phyloP scores from a whole-genome alignment of 345 rosid genomes.

The Crucihimalaya himalaica region DNA sequence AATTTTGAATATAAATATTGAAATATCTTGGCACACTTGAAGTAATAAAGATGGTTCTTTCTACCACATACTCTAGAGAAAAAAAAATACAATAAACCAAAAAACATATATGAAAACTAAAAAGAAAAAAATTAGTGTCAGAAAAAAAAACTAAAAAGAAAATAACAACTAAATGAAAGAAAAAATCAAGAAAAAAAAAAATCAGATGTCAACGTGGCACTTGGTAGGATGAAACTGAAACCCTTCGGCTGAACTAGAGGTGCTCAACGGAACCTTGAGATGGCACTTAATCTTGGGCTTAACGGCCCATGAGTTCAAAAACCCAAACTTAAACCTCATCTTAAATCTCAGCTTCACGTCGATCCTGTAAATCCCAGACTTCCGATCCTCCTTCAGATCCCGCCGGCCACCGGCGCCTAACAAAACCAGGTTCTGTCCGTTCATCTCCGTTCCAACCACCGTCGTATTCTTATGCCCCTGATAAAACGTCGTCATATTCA shows the following conservation, averaged over 20 bases:
- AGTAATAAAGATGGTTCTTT: background rate
- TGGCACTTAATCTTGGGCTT: conserved; percentile 59
- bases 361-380: conserved; percentile 48
- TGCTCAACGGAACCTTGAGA: conserved; percentile 52
- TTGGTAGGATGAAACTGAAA: conserved; percentile 37
- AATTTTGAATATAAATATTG: too few relatives aligned
- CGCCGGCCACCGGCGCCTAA: conserved; percentile 35
- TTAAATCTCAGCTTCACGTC: conserved; percentile 53
- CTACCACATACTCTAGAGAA: too few relatives aligned
- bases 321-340: conserved; percentile 58
- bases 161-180: too few relatives aligned
- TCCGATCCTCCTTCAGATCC: conserved; percentile 42
- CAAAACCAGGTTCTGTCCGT: conserved; percentile 36
- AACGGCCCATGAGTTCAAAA: conserved; percentile 49
- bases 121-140: too few relatives aligned
- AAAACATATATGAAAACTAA: background rate
- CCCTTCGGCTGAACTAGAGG: conserved; percentile 19
- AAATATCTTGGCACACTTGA: too few relatives aligned
- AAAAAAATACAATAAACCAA: background rate
- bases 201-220: conserved; percentile 49
- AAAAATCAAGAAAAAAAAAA: too few relatives aligned
- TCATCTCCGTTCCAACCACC: conserved; percentile 40
- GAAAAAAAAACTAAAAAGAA: background rate
- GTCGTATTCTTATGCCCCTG: conserved; percentile 77
- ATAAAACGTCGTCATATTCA: conserved; percentile 47